Conservation (phyloP, 768 basidiomycete species). For the Tylopilus subfusipes region DNA sequence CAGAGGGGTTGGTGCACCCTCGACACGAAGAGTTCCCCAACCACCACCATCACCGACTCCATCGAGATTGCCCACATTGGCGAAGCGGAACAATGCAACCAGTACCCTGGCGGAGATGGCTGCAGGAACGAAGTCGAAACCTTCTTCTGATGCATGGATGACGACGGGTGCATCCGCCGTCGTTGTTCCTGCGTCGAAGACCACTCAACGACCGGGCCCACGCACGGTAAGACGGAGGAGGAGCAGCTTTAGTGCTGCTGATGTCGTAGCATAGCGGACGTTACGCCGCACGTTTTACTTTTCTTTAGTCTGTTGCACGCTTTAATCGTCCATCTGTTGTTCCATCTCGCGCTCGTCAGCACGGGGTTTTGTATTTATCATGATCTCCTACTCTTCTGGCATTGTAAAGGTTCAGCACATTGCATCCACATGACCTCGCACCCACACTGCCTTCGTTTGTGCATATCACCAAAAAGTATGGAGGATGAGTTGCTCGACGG, state of each 20-base stretch:
- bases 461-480: conserved; percentile 17
- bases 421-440: conserved; percentile 10
- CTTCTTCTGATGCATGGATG: conserved; percentile 68
- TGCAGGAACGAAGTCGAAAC: conserved; percentile 34
- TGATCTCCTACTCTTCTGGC: conserved; percentile 20
- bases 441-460: conserved; percentile 15
- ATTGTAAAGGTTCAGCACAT: conserved; percentile 30
- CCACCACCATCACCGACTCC: conserved; percentile 65
- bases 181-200: conserved; percentile 68
- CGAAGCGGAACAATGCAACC: conserved; percentile 47
- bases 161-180: conserved; percentile 64
- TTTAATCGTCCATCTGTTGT: conserved; percentile 4
- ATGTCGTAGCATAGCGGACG: conserved; percentile 64
- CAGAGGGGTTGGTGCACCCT: conserved; percentile 29
- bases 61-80: conserved; percentile 73
- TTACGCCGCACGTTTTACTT: conserved; percentile 10
- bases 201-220: conserved; percentile 64
- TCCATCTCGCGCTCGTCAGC: conserved; percentile 5
- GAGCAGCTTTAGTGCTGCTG: conserved; percentile 85
- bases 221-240: conserved; percentile 71
- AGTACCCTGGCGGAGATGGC: conserved; percentile 52
- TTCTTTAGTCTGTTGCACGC: conserved; percentile 6
- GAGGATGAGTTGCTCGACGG: conserved; percentile 3
- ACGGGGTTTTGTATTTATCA: conserved; percentile 34
- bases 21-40: conserved; percentile 37